These are phyloP conservation scores for Scleromitrula shiraiana DNA, from an alignment of 2,329 filamentous ascomycete genomes.

Conservation along the genomic window DNA sequence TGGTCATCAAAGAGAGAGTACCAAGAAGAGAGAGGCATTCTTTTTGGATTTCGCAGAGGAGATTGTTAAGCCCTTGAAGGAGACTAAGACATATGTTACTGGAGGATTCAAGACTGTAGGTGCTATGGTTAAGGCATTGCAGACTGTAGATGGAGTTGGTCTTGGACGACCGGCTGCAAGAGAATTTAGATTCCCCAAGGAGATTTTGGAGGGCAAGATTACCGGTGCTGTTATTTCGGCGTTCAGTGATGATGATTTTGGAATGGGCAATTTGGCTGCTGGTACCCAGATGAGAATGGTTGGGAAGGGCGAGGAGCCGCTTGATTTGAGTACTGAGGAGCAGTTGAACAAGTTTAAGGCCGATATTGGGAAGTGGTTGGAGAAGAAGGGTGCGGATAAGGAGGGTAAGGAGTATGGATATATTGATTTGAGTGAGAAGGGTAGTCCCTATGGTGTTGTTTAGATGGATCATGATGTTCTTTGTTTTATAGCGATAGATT, in stretches of 20 bases:
- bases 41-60: constrained; percentile 57
- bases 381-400: constrained; percentile 34
- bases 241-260: constrained; percentile 45
- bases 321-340: constrained; percentile 41
- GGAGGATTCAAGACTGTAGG: constrained; percentile 49
- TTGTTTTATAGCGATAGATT: too few relatives aligned
- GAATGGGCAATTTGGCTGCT: constrained; percentile 16
- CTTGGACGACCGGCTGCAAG: constrained; percentile 40
- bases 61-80: constrained; percentile 39
- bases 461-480: background rate
- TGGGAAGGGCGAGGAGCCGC: constrained; percentile 44
- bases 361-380: constrained; percentile 38
- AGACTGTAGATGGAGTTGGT: constrained; percentile 41
- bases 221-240: constrained; percentile 40
- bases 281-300: constrained; percentile 34
- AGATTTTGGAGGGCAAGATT: constrained; percentile 36
- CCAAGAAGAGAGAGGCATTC: constrained; percentile 51
- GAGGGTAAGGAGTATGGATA: constrained; percentile 35
- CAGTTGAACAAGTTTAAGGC: constrained; percentile 40
- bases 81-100: constrained; percentile 45
- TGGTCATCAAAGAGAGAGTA: constrained; percentile 31
- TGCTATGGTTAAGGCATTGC: constrained; percentile 39
- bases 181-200: constrained; percentile 34
- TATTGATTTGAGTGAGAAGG: constrained; percentile 31
- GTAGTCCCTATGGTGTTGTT: constrained; percentile 14